phyloP scores from a whole-genome alignment of 140 eudicot genomes.

The Senecio squalidus region DNA sequence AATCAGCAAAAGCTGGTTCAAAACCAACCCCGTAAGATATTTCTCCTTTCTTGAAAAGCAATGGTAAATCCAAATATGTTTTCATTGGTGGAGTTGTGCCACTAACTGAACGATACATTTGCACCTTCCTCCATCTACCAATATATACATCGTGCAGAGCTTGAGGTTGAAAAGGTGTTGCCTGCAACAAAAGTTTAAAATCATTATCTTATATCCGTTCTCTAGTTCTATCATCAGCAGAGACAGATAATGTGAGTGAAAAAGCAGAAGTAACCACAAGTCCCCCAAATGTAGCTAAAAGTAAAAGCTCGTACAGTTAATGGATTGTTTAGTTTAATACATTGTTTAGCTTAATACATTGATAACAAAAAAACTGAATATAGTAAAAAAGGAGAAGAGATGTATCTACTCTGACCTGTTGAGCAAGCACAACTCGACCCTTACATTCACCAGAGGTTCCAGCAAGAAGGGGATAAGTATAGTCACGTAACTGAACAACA shows the following conservation, averaged over 20 bases:
- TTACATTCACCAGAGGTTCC: conserved; percentile 86
- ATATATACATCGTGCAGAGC: conserved; percentile 65
- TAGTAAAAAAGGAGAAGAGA: conserved; percentile 2
- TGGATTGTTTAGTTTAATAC: not conserved
- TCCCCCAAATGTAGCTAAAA: not conserved
- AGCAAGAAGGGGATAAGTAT: conserved; percentile 75
- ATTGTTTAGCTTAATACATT: not conserved
- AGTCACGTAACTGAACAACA: conserved; percentile 73
- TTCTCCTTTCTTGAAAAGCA: conserved; percentile 79
- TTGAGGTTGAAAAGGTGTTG: conserved; percentile 94
- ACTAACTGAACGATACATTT: conserved; percentile 82
- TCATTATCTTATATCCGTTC: conserved; percentile 5
- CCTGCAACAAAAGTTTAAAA: conserved; percentile 49
- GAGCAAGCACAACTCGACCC: conserved; percentile 89
- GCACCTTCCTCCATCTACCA: conserved; percentile 92
- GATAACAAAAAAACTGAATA: not conserved
- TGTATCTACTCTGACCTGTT: conserved; percentile 59
- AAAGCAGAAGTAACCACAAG: not conserved
- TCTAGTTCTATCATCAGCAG: conserved; percentile 1
- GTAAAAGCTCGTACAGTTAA: not conserved
- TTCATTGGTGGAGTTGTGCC: conserved; percentile 98
- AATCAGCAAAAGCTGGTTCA: conserved; percentile 87
- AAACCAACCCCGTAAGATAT: conserved; percentile 80
- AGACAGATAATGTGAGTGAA: not conserved
- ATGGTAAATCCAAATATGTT: conserved; percentile 75